phyloP scores from a whole-genome alignment of 805 yeast species.

The Wickerhamiella hasegawae region DNA sequence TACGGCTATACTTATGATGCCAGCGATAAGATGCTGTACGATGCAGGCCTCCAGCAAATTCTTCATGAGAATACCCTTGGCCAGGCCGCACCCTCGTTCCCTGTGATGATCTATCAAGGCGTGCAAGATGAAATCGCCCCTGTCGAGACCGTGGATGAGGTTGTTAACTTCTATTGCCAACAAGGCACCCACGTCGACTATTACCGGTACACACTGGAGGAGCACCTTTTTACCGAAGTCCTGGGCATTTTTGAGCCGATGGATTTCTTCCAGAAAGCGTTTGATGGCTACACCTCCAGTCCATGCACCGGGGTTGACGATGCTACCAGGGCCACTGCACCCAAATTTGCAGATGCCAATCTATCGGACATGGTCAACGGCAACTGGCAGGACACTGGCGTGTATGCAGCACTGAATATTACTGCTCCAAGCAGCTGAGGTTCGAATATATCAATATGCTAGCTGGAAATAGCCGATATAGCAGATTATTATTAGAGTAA shows the following conservation, averaged over 20 bases:
- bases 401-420: too few species aligned
- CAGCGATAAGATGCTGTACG: not conserved
- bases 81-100: slow-evolving; percentile 11
- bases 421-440: too few species aligned
- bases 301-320: slow-evolving; percentile 1
- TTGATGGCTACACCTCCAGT: slow-evolving; percentile 2
- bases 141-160: slow-evolving; percentile 9
- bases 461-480: too few species aligned
- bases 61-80: slow-evolving; percentile 14
- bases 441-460: too few species aligned
- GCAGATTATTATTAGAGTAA: too few species aligned
- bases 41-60: slow-evolving; percentile 5
- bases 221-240: slow-evolving; percentile 1
- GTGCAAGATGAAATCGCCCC: slow-evolving; percentile 15
- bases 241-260: slow-evolving; percentile 1
- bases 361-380: not conserved
- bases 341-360: not conserved
- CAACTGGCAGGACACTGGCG: not conserved
- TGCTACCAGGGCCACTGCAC: slow-evolving; percentile 3
- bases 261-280: not conserved
- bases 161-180: slow-evolving; percentile 14
- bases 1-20: slow-evolving; percentile 7
- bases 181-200: slow-evolving; percentile 14
- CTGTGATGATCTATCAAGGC: slow-evolving; percentile 17
- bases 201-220: slow-evolving; percentile 8